These are phyloP conservation scores for Globisporangium emineosum DNA, from an alignment of 352 stramenopile genomes.

Conservation along the genomic window DNA sequence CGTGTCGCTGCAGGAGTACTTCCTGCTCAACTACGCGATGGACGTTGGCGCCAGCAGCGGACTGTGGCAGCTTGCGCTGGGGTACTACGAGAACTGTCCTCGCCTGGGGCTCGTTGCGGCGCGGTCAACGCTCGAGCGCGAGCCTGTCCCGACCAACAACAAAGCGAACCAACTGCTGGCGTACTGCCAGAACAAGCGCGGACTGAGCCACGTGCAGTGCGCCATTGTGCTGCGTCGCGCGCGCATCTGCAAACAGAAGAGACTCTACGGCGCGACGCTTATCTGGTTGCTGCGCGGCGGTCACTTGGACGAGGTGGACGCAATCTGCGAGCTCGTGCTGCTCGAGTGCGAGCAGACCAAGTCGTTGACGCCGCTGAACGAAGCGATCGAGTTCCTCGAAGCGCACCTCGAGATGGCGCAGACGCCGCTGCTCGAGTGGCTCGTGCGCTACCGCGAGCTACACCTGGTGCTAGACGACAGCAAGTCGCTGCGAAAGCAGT, in stretches of 20 bases:
- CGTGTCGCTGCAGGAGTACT: constrained; percentile 58
- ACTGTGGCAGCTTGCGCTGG: constrained; percentile 63
- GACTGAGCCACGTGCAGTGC: constrained; percentile 31
- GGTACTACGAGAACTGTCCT: constrained; percentile 67
- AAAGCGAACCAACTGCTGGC: constrained; percentile 57
- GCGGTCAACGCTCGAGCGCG: constrained; percentile 36
- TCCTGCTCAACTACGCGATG: constrained; percentile 65
- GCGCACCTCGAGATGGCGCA: constrained; percentile 35
- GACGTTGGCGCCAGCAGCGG: constrained; percentile 52
- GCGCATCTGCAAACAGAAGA: constrained; percentile 33
- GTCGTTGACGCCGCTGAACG: constrained; percentile 46
- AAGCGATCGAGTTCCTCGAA: constrained; percentile 72
- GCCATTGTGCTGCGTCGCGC: constrained; percentile 40
- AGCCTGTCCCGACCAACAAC: constrained; percentile 49
- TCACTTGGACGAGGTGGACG: constrained; percentile 55
- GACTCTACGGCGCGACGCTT: constrained; percentile 44
- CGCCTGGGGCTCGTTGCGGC: constrained; percentile 43
- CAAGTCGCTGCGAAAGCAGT: constrained; percentile 35
- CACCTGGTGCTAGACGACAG: constrained; percentile 62
- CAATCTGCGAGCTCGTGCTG: constrained; percentile 52
- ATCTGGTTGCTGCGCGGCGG: constrained; percentile 64
- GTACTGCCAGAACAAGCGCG: constrained; percentile 50
- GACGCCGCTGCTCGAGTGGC: constrained; percentile 52
- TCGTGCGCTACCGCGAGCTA: constrained; percentile 70
- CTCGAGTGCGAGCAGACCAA: constrained; percentile 36